Evolutionary conservation across 768 basidiomycete species (phyloP).

Genomic region (Boletus patriciae): DNA sequence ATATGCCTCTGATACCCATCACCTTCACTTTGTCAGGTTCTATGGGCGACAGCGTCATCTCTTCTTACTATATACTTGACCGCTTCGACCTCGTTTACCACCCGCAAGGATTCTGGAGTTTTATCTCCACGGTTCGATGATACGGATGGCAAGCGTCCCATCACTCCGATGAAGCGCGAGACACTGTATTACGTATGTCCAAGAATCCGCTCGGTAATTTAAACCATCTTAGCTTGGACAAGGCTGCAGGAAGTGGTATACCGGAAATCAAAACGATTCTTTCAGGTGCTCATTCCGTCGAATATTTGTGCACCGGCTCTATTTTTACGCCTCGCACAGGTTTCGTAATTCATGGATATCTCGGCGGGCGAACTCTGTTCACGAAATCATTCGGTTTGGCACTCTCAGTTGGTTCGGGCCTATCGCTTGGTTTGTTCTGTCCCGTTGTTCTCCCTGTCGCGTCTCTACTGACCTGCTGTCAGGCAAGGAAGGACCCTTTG

Average conservation of each 20-base stretch:
- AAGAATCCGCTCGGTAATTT: background rate
- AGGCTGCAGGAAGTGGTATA: conserved; percentile 93
- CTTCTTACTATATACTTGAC: conserved; percentile 86
- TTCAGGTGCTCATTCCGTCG: conserved; percentile 49
- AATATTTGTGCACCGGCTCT: conserved; percentile 10
- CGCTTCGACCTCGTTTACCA: conserved; percentile 83
- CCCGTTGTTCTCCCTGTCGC: conserved; percentile 4
- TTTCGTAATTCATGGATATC: conserved; percentile 96
- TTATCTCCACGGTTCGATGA: conserved; percentile 49
- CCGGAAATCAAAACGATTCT: conserved; percentile 96
- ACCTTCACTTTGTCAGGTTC: conserved; percentile 46
- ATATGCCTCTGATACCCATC: background rate
- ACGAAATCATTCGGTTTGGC: conserved; percentile 89
- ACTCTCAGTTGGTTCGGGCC: conserved; percentile 87
- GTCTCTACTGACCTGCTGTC: conserved; percentile 3
- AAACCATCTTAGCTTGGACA: conserved; percentile 32
- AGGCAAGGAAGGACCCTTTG: conserved; percentile 78
- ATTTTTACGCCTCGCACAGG: conserved; percentile 42
- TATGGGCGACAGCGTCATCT: conserved; percentile 69
- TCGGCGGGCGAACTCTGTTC: conserved; percentile 85
- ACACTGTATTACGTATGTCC: conserved; percentile 79
- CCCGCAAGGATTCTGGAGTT: conserved; percentile 86
- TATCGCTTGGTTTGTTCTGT: conserved; percentile 64
- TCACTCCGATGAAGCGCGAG: conserved; percentile 50
- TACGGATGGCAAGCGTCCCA: conserved; percentile 22